Percentiles rank a stretch among this genome's conserved stretches.
phyloP scores from a whole-genome alignment of 495 filamentous ascomycete species.

The Penicillium flavigenum region DNA sequence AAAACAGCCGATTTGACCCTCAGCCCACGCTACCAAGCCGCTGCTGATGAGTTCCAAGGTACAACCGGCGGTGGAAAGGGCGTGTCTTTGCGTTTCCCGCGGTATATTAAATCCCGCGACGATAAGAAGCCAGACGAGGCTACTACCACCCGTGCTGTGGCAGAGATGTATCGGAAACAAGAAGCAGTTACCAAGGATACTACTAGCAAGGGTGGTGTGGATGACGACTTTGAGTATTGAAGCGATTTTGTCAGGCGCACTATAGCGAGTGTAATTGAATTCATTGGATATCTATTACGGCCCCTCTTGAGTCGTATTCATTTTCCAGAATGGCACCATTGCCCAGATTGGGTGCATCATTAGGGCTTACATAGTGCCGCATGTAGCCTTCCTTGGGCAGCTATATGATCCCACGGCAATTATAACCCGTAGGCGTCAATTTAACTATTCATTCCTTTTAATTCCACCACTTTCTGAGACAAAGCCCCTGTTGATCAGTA shows the following conservation, averaged over 20 bases:
- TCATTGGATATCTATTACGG: conserved; percentile 1
- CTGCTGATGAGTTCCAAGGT: conserved; percentile 56
- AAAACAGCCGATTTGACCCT: conserved; percentile 94
- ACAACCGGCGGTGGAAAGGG: conserved; percentile 71
- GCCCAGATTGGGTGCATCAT: conserved; percentile 12
- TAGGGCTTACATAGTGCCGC: conserved; percentile 4
- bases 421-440: neutral
- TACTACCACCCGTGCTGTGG: conserved; percentile 76
- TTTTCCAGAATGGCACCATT: conserved; percentile 12
- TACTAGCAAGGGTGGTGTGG: conserved; percentile 75
- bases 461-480: neutral
- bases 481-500: neutral
- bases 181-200: conserved; percentile 67
- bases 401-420: neutral
- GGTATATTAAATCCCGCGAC: conserved; percentile 84
- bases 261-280: conserved; percentile 10
- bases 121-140: conserved; percentile 95
- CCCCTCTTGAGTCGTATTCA: neutral
- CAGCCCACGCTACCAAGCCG: conserved; percentile 86
- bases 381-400: neutral
- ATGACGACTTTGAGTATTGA: conserved; percentile 98
- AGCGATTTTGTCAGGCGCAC: conserved; percentile 5
- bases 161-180: conserved; percentile 96
- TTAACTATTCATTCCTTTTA: neutral
- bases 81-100: conserved; percentile 82